Evolutionary conservation across 805 yeast species (phyloP).

Genomic region (Kuraishia hungarica): DNA sequence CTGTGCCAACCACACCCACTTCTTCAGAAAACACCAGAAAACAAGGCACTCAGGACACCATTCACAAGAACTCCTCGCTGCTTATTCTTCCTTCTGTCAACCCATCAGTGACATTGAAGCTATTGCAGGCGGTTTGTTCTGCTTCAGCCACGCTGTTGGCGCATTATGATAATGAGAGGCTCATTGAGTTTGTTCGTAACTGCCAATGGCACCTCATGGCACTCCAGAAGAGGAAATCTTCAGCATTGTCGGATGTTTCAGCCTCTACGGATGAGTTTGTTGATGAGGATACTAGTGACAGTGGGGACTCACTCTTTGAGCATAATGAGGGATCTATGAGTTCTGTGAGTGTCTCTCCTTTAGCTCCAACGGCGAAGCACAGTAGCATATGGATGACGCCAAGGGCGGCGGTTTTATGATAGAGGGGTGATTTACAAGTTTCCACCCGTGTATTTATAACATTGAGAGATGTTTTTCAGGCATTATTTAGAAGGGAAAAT

Average conservation of each 20-base stretch:
- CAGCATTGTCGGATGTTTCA: background rate
- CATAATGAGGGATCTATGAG: background rate
- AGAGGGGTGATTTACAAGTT: background rate
- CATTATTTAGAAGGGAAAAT: background rate
- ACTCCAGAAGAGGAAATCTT: background rate
- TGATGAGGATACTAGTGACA: constrained; percentile 1
- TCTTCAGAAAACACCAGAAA: background rate
- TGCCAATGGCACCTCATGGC: background rate
- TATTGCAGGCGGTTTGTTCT: background rate
- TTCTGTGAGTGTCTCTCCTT: background rate
- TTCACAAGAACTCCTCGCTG: background rate
- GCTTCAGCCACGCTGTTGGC: background rate
- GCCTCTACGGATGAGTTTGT: background rate
- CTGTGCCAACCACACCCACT: constrained; percentile 1
- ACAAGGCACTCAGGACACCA: background rate
- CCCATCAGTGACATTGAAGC: background rate
- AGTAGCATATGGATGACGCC: background rate
- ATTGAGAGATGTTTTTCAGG: background rate
- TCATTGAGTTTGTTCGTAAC: background rate
- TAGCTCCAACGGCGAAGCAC: background rate
- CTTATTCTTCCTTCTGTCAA: background rate
- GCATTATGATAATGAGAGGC: background rate
- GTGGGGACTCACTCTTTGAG: constrained; percentile 3
- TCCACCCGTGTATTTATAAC: background rate
- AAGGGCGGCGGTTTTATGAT: background rate